Evolutionary conservation across 257 asterid species (phyloP), one percentile per base, ranked within the genome.

Genomic region (Striga asiatica): DNA sequence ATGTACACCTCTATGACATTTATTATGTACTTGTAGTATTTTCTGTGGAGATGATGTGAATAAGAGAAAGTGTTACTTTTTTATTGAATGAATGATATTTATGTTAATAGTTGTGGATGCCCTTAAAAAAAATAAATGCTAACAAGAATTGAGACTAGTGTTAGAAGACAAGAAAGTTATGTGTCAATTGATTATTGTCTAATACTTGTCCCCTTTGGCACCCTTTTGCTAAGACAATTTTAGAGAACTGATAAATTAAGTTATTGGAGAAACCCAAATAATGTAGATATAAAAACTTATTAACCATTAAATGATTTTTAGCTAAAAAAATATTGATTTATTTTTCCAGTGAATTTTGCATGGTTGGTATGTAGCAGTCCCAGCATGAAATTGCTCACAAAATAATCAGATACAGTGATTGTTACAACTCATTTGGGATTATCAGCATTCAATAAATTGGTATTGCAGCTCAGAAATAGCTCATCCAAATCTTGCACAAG

Each of bases 131-230:
- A 37, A 51, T 54, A 48, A 67, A 64, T 66, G 72, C 65, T 23
- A 50, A 7, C 32, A 50, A 49, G 49, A 57, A 21, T 32, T 54
- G 70, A 70, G 23, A 61, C 41, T 54, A 32, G 38, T 22, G 31
- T 56, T 48, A 20, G 20, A 51, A 54, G 77, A 71, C 79, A 74
- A n/a, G 72, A 75, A 68, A 75, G 60, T 70, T 42, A 61, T 60
- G 41, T 64, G 32, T 37, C 61, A 64, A 47, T 71, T 63, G 63
- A 57, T 59, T 39, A 72, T 66, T 75, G 76, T 74, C 78, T 65
- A 35, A 56, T 41, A 16, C 31, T 38, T 66, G 91, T 73, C 83
- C 82, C 85, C 59, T 55, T 58, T 2, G 78, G 85, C 75, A 75
- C 76, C 92, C 84, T 66, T 28, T 22, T 43, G 24, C 18, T 47